Conservation (phyloP, 2,329 filamentous ascomycete species). For the Mycosphaerella sp. region DNA sequence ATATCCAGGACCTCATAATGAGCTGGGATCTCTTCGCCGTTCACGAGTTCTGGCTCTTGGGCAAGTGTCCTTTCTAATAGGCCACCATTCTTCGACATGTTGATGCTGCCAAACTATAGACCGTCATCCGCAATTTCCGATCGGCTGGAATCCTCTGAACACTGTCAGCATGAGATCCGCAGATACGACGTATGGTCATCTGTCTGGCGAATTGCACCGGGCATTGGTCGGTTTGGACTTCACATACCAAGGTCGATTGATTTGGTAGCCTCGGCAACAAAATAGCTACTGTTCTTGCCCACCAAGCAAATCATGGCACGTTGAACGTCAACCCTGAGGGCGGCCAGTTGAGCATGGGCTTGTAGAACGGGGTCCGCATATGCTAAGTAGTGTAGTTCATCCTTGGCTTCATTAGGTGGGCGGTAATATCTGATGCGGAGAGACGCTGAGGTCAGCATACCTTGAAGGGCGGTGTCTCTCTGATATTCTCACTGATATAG, state of each 20-base stretch:
- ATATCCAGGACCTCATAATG: slow-evolving; percentile 35
- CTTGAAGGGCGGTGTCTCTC: not conserved
- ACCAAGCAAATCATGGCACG: slow-evolving; percentile 49
- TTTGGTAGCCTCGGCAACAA: slow-evolving; percentile 48
- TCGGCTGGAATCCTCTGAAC: slow-evolving; percentile 11
- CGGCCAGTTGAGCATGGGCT: slow-evolving; percentile 45
- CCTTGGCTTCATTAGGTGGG: slow-evolving; percentile 16
- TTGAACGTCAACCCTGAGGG: slow-evolving; percentile 43
- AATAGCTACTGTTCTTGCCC: slow-evolving; percentile 44
- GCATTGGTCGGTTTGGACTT: not conserved
- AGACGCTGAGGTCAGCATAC: no score
- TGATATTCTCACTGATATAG: slow-evolving; percentile 15
- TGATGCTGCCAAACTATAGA: slow-evolving; percentile 40
- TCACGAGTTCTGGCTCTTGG: slow-evolving; percentile 15
- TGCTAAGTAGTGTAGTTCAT: slow-evolving; percentile 17
- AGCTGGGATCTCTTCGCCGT: slow-evolving; percentile 28
- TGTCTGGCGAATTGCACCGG: not conserved
- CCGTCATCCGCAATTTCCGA: slow-evolving; percentile 27
- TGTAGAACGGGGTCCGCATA: slow-evolving; percentile 38
- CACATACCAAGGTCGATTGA: slow-evolving; percentile 35
- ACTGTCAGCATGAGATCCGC: not conserved
- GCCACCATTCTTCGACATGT: slow-evolving; percentile 55
- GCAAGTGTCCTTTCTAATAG: slow-evolving; percentile 49
- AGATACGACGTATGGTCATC: not conserved
- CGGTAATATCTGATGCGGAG: slow-evolving; percentile 17